phyloP scores from a whole-genome alignment of 495 filamentous ascomycete genomes.

The Wilcoxina mikolae region DNA sequence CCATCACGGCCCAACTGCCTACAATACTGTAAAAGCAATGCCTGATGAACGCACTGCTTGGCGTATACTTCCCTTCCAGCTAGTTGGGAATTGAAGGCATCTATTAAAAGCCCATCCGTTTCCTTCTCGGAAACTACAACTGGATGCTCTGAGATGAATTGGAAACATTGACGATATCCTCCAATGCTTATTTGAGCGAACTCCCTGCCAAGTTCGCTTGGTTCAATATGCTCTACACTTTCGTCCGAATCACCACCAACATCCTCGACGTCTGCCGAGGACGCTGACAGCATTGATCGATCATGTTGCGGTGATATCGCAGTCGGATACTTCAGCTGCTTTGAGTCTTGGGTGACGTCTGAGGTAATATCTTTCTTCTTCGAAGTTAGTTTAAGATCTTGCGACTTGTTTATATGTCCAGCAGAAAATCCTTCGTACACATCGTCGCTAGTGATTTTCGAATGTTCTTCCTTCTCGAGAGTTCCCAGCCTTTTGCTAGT shows the following conservation, averaged over 20 bases:
- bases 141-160: conserved; percentile 63
- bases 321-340: conserved; percentile 64
- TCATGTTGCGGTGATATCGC: not conserved
- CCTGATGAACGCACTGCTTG: conserved; percentile 86
- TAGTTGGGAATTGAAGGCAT: conserved; percentile 77
- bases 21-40: conserved; percentile 85
- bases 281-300: conserved; percentile 23
- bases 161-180: conserved; percentile 55
- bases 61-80: conserved; percentile 60
- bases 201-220: conserved; percentile 55
- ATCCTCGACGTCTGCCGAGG: conserved; percentile 47
- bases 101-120: conserved; percentile 75
- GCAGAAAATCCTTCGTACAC: conserved; percentile 87
- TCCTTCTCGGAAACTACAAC: conserved; percentile 70
- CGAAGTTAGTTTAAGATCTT: conserved; percentile 28
- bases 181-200: conserved; percentile 66
- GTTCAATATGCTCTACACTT: conserved; percentile 54
- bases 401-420: conserved; percentile 55
- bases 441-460: conserved; percentile 86
- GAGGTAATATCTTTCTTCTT: conserved; percentile 33
- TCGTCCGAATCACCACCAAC: conserved; percentile 36
- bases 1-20: conserved; percentile 75
- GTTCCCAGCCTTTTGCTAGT: conserved; percentile 55
- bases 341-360: conserved; percentile 42
- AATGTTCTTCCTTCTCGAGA: conserved; percentile 71